Evolutionary conservation across 805 yeast species (phyloP).

Genomic region (Sungouiella thailandica): DNA sequence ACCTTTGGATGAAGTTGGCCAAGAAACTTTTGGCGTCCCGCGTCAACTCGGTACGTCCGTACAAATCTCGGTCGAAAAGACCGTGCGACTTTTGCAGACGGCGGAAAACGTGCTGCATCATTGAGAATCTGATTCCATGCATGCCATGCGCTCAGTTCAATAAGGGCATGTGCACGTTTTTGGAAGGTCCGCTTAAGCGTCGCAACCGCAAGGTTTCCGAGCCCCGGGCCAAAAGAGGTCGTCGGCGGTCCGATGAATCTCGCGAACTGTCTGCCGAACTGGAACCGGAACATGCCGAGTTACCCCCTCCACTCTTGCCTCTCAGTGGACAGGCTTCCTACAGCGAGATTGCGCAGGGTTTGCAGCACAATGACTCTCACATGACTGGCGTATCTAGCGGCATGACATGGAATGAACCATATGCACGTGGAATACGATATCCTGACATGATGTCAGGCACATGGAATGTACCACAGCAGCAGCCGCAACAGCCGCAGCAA

Average conservation of each 20-base stretch:
- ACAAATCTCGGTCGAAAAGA: constrained; percentile 28
- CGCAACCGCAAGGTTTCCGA: constrained; percentile 17
- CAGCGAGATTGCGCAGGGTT: too few species aligned
- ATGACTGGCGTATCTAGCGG: too few species aligned
- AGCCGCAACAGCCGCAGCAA: too few species aligned
- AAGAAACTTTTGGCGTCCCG: constrained; percentile 13
- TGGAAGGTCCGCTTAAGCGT: constrained; percentile 59
- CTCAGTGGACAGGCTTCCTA: too few species aligned
- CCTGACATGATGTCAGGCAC: neutral
- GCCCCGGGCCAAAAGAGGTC: neutral
- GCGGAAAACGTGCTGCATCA: constrained; percentile 32
- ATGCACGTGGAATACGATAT: neutral
- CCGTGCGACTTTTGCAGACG: constrained; percentile 34
- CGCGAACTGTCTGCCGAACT: too few species aligned
- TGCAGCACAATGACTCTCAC: too few species aligned
- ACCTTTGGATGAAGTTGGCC: constrained; percentile 7
- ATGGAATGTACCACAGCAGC: too few species aligned
- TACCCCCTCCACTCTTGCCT: too few species aligned
- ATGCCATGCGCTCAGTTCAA: constrained; percentile 26
- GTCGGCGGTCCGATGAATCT: neutral
- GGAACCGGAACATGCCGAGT: too few species aligned
- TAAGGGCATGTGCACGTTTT: constrained; percentile 24
- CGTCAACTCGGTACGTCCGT: constrained; percentile 23
- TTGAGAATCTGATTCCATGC: constrained; percentile 27
- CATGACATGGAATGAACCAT: too few species aligned